Evolutionary conservation across 2,329 filamentous ascomycete species (phyloP).

Genomic region (Fusarium luffae): DNA sequence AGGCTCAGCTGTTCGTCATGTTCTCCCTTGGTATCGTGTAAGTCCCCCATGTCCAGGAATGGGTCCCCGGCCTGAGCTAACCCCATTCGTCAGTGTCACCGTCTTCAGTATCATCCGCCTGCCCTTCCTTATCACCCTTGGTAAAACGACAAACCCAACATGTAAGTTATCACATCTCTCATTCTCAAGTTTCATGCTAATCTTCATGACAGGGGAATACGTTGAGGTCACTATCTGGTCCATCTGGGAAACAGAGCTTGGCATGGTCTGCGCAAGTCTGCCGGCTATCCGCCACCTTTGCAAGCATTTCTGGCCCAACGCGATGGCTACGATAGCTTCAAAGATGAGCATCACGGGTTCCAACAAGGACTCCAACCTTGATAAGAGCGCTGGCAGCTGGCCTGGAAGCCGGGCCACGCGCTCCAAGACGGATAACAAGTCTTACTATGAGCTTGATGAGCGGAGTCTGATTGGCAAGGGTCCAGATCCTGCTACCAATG

Average conservation of each 20-base stretch:
- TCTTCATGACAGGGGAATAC: constrained; percentile 13
- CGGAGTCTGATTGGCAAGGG: constrained; percentile 31
- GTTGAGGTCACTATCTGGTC: constrained; percentile 39
- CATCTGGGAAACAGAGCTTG: constrained; percentile 39
- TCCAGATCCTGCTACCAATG: not conserved
- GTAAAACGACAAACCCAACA: constrained; percentile 31
- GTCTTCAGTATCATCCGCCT: constrained; percentile 35
- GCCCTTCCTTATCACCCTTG: constrained; percentile 28
- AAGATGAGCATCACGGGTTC: constrained; percentile 23
- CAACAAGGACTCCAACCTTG: constrained; percentile 16
- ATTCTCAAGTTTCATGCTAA: not conserved
- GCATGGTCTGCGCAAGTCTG: constrained; percentile 37
- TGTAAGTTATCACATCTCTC: constrained; percentile 5
- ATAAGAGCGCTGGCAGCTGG: constrained; percentile 33
- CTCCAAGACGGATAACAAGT: constrained; percentile 34
- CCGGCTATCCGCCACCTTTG: constrained; percentile 37
- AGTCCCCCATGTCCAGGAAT: not conserved
- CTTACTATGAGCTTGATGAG: constrained; percentile 34
- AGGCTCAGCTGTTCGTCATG: constrained; percentile 35
- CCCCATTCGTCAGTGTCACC: constrained; percentile 10
- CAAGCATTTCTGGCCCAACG: constrained; percentile 39
- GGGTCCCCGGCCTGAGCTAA: not conserved
- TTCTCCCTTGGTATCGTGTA: constrained; percentile 34
- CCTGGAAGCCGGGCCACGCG: constrained; percentile 21
- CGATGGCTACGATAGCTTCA: constrained; percentile 34